Conservation (phyloP, 768 basidiomycete genomes). For the Boletus edulis region DNA sequence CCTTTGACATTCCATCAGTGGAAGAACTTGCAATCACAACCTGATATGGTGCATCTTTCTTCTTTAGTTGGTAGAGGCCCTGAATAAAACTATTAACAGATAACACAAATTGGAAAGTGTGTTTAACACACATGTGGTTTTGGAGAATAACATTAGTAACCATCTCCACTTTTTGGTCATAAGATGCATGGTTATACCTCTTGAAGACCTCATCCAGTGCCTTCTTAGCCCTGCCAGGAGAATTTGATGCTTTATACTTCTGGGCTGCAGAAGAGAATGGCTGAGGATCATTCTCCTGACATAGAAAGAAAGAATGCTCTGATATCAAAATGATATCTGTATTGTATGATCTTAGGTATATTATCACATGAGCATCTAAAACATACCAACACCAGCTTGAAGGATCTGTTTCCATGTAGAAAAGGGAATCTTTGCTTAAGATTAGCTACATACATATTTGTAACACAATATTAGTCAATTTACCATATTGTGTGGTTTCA, state of each 20-base stretch:
- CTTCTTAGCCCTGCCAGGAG: not conserved
- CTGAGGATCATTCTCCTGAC: not conserved
- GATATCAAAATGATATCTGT: not conserved
- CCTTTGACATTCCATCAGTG: too few relatives aligned
- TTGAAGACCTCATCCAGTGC: not conserved
- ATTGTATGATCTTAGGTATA: not conserved
- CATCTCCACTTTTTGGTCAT: not conserved
- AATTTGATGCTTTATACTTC: not conserved
- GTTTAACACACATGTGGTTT: not conserved
- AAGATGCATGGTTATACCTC: not conserved
- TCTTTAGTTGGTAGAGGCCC: too few relatives aligned
- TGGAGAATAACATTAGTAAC: not conserved
- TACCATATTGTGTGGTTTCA: not conserved
- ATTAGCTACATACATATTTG: not conserved
- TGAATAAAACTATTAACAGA: too few relatives aligned
- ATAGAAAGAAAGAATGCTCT: not conserved
- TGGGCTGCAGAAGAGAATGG: not conserved
- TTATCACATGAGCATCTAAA: not conserved
- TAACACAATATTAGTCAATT: not conserved
- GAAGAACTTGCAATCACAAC: too few relatives aligned
- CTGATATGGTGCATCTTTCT: too few relatives aligned
- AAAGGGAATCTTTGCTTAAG: not conserved
- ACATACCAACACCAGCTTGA: not conserved
- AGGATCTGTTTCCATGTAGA: not conserved
- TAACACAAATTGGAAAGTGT: not conserved